Conservation (phyloP, 2,329 filamentous ascomycete genomes). For the Fusarium sp. region DNA sequence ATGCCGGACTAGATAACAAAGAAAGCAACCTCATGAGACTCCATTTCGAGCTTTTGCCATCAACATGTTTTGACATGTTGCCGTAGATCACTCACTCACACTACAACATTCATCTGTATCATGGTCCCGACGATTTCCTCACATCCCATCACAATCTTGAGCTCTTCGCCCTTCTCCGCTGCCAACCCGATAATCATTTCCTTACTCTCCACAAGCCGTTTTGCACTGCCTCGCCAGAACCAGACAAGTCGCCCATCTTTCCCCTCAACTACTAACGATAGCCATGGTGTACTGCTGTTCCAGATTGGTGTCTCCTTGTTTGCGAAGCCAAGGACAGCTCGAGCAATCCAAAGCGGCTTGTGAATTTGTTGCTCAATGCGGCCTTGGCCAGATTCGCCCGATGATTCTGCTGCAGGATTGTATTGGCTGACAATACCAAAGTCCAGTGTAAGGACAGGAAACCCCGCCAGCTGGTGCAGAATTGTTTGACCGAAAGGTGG, state of each 20-base stretch:
- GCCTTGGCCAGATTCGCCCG: not conserved
- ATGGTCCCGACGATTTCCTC: constrained; percentile 81
- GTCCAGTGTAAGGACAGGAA: constrained; percentile 69
- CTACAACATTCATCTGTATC: constrained; percentile 45
- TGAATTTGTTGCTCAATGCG: not conserved
- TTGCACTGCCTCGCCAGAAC: constrained; percentile 74
- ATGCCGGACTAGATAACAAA: not conserved
- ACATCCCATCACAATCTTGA: constrained; percentile 80
- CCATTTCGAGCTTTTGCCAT: not conserved
- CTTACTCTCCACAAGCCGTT: constrained; percentile 71
- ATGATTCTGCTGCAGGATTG: not conserved
- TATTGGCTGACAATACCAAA: constrained; percentile 48
- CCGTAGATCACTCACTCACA: constrained; percentile 18
- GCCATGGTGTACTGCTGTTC: constrained; percentile 71
- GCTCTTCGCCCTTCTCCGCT: constrained; percentile 65
- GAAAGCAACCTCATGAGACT: not conserved
- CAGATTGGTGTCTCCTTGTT: constrained; percentile 75
- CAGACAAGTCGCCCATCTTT: constrained; percentile 66
- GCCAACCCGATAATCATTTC: constrained; percentile 67
- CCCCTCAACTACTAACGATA: constrained; percentile 81
- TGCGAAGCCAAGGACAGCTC: constrained; percentile 75
- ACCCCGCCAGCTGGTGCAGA: constrained; percentile 72
- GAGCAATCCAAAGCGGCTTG: constrained; percentile 58
- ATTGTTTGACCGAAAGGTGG: constrained; percentile 84
- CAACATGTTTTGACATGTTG: not conserved